Evolutionary conservation across 2,329 filamentous ascomycete species (phyloP).

Genomic region (Emericellopsis atlantica): DNA sequence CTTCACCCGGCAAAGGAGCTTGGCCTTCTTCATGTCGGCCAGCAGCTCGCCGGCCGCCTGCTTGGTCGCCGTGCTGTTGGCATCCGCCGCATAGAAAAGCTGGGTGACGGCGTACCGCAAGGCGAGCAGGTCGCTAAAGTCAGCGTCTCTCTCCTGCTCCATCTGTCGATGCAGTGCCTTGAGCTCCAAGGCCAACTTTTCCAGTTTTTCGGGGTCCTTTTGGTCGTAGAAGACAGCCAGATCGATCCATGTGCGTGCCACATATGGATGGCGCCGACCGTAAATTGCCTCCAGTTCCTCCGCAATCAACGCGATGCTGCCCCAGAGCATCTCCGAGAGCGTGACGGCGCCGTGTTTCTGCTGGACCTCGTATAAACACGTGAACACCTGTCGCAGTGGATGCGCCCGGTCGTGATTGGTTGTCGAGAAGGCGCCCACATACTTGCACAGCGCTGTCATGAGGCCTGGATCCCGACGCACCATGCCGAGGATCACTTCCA

Average conservation of each 20-base stretch:
- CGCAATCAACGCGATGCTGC: constrained; percentile 25
- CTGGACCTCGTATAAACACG: constrained; percentile 28
- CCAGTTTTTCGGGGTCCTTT: constrained; percentile 19
- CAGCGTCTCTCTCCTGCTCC: constrained; percentile 18
- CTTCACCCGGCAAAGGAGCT: constrained; percentile 21
- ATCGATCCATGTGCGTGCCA: constrained; percentile 27
- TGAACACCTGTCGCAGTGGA: constrained; percentile 28
- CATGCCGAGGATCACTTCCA: constrained; percentile 29
- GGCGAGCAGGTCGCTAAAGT: constrained; percentile 20
- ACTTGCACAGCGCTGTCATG: constrained; percentile 32
- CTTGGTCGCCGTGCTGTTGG: constrained; percentile 20
- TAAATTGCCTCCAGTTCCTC: constrained; percentile 32
- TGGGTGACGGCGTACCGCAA: constrained; percentile 28
- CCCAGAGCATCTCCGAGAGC: constrained; percentile 29
- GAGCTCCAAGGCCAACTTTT: constrained; percentile 24
- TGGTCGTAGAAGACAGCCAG: constrained; percentile 26
- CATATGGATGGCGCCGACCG: constrained; percentile 27
- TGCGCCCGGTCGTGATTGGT: constrained; percentile 29
- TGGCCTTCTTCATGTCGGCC: constrained; percentile 19
- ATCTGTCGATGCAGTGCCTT: constrained; percentile 19
- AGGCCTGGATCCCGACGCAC: constrained; percentile 28
- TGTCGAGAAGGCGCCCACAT: constrained; percentile 27
- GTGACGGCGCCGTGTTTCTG: constrained; percentile 28
- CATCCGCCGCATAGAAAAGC: constrained; percentile 20
- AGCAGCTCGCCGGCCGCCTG: constrained; percentile 23